Evolutionary conservation across 208 protist species (phyloP).

Genomic region (Plasmodiophora brassicae): DNA sequence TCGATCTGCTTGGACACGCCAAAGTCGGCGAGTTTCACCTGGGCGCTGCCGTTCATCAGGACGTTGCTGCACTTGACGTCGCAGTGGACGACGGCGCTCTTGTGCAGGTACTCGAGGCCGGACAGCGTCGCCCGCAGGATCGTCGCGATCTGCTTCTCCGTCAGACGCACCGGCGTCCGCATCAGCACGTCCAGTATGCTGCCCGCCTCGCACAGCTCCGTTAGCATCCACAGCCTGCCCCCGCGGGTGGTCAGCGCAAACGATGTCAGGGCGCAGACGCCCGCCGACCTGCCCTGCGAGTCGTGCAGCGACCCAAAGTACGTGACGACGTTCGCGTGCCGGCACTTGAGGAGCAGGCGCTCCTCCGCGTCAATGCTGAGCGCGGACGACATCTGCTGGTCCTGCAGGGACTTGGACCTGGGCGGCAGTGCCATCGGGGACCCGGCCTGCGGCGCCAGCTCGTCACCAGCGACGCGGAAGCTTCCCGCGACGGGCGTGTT

Average conservation of each 20-base stretch:
- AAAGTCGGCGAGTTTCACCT: slow-evolving; percentile 48
- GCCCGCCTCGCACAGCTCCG: slow-evolving; percentile 28
- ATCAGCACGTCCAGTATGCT: not conserved
- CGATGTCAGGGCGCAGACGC: not conserved
- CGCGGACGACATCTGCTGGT: not conserved
- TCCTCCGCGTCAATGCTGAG: not conserved
- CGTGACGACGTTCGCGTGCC: slow-evolving; percentile 24
- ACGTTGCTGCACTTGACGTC: slow-evolving; percentile 50
- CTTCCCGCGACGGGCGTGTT: no score
- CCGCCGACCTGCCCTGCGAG: not conserved
- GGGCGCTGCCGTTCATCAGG: slow-evolving; percentile 26
- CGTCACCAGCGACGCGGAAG: not conserved
- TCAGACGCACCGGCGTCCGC: not conserved
- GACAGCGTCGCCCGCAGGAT: not conserved
- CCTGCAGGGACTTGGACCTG: not conserved
- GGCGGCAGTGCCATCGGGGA: not conserved
- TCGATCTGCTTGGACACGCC: not conserved
- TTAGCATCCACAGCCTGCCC: not conserved
- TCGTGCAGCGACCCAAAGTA: slow-evolving; percentile 26
- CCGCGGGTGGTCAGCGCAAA: not conserved
- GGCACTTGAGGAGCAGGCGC: slow-evolving; percentile 21
- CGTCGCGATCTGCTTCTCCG: slow-evolving; percentile 16
- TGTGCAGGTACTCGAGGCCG: slow-evolving; percentile 43
- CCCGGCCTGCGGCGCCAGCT: not conserved
- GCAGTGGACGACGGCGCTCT: slow-evolving; percentile 41